Evolutionary conservation across 1,284 basidiomycete species (phyloP), one percentile per base, ranked within the genome.

Genomic region (Puccinia hordei): DNA sequence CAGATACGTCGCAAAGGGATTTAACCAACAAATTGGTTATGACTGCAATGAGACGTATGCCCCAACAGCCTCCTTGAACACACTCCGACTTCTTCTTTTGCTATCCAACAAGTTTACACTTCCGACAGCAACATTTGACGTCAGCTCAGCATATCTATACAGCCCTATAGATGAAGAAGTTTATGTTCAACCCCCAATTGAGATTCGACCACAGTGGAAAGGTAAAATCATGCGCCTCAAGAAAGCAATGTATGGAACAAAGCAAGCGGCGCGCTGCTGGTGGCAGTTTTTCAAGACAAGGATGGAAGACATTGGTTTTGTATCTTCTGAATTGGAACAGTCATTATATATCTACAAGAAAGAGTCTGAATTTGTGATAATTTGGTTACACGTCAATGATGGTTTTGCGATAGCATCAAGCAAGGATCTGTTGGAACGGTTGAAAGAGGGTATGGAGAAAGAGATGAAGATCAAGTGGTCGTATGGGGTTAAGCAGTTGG

Each of bases 371-470:
- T 66, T 53, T 13, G 13, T 61, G 2, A 53, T 77, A 13, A 38
- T 77, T 4, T 77, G 75, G 75, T 19, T 53, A 9, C 75, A 77
- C 24, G 63, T 77, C 10, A 61, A 77, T 55, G 55, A 30, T 35
- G 24, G 1, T 38, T 13, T 2, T 0, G 27, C 24, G 10, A 9
- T 51, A 10, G 35, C 68, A 4, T 46, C 22, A 10, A 38, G n/a
- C 22, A 41, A 1, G 24, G 0, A 1, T 1, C n/a, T 57, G 10
- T 27, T 57, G 24, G 24, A 57, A 1, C n/a, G 27, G 8, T 27
- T 57, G 2, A n/a, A 57, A 10, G 0, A 6, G 27, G 55, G n/a
- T 1, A 57, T 57, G 13, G 22, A 22, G 1, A n/a, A 27, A 0
- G 12, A 27, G 1, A 57, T 57, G 55, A 27, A 57, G 27, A 27